Evolutionary conservation across 2,329 filamentous ascomycete species (phyloP), one percentile per base, ranked within the genome.

Genomic region (Diplodia sapinea): DNA sequence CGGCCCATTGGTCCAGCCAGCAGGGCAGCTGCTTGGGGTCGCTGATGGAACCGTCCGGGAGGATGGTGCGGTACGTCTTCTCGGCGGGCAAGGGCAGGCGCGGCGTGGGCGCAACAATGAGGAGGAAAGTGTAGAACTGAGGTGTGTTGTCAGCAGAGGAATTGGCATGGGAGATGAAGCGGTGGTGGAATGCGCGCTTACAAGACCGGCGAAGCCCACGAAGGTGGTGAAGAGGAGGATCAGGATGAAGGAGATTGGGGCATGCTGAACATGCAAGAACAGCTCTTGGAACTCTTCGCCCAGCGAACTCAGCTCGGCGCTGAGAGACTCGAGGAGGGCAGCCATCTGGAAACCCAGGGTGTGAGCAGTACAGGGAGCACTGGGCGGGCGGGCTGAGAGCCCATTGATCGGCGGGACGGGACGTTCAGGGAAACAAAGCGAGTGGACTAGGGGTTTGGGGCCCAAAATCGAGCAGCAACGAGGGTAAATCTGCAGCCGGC

Each of bases 51-150:
- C 90, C 90, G 72, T 89, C 84, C 50, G 89, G 84, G 47, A 88
- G 82, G 50, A 93, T 89, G 4, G 92, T 96, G 59, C 88, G 85
- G 82, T 94, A 99, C 47, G 86, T 88, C 82, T 95, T 97, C 78
- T 99, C 95, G 38, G 92, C 92, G 4, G 87, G 84, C 40, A 89
- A 83, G 1, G 92, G 86, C 29, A 84, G 81, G 67, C 95, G 91
- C 11, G 95, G 95, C 62, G 89, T 88, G 17, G 94, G 94, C 9
- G 94, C 94, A 76, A 96, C 84, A 68, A 93, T 78, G 76, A 88
- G 88, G 59, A 97, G 86, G 69, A 89, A 80, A 63, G 87, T 74
- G 75, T 91, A 94, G 74, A 89, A 77, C 89, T 91, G 71, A 26
- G 51, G 23, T 2, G 26, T 47, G 8, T 7, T 23, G 29, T 33